Percentiles rank a stretch among this genome's conserved stretches.
phyloP scores from a whole-genome alignment of 2,329 filamentous ascomycete genomes.

The Chlorencoelia australis region DNA sequence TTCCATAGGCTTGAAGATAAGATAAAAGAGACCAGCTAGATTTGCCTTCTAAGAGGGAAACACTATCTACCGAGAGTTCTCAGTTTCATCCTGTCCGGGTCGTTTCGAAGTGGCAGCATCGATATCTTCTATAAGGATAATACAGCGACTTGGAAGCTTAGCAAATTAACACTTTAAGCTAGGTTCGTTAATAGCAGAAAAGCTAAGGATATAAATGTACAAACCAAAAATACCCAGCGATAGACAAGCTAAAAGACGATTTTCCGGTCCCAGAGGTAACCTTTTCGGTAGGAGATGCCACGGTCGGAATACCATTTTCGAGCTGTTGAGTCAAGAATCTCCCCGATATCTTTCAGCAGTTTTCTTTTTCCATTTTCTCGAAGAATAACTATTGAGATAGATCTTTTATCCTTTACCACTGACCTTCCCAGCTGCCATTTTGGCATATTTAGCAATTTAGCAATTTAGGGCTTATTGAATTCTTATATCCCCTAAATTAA shows the following conservation, averaged over 20 bases:
- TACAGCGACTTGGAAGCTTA: conserved; percentile 49
- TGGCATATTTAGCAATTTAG: too few species aligned
- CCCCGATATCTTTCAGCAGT: conserved; percentile 63
- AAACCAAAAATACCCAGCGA: conserved; percentile 57
- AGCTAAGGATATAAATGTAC: conserved; percentile 54
- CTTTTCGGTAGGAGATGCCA: conserved; percentile 66
- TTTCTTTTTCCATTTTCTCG: conserved; percentile 55
- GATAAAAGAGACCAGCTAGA: not conserved
- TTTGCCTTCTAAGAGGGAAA: conserved; percentile 3
- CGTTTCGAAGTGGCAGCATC: conserved; percentile 52
- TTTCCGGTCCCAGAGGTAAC: conserved; percentile 72
- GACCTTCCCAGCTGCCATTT: not conserved
- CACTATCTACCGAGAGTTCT: conserved; percentile 7
- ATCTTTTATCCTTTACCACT: not conserved
- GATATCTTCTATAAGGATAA: conserved; percentile 60
- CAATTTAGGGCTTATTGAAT: too few species aligned
- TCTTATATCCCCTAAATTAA: too few species aligned
- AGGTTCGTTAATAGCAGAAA: conserved; percentile 51
- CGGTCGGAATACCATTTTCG: conserved; percentile 64
- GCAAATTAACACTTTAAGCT: conserved; percentile 49
- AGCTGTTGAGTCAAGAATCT: conserved; percentile 63
- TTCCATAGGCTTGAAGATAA: too few species aligned
- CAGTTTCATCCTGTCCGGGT: conserved; percentile 16
- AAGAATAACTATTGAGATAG: conserved; percentile 53
- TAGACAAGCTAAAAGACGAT: conserved; percentile 54